Base-by-base conservation (phyloP, 2,329 filamentous ascomycete species). In the Triangularia verruculosa region DNA sequence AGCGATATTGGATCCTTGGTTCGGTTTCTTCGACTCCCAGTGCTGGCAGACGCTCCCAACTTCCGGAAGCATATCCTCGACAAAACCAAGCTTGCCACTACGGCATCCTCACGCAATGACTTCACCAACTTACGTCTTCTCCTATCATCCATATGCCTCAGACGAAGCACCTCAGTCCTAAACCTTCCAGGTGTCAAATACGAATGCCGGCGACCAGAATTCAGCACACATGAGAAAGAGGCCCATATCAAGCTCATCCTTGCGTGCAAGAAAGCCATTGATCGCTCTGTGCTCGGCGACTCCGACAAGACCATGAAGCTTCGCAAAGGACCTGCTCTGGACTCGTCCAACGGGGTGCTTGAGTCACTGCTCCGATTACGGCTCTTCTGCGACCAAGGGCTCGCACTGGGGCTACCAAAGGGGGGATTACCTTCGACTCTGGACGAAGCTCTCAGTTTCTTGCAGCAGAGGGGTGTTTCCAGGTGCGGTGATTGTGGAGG, bases 1-100 rank as follows among this genome's bases (percentile, higher is more conserved):
- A 59, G 58, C 25, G 59, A 64, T 30, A 52, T 61, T 13, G 54
- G 53, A 2, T 57, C 62, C 9, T 51, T 64, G n/a, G 28, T 55
- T 0, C 34, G 27, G 7, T 64, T 64, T 32, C 59, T 64, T 13
- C 59, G 59, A 9, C 12, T 64, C 4, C 59, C 62, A 2, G 25
- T 47, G 7, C 9, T 63, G 1, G 51, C 25, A 7, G 57, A 61
- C 11, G 51, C 47, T 15, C 9, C 59, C 20, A 61, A 51, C 20
- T 64, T 64, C 30, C 54, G 53, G 4, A 61, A 58, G 59, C 20
- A 59, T 7, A 53, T 64, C 2, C 20, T 57, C 4, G 39, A 47
- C 25, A 52, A 39, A n/a, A 56, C 43, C 24, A 57, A 52, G 13
- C 24, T 58, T 1, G 13, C 32, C 22, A 20, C 39, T 6, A 4